Evolutionary conservation across 139 green algal species (phyloP), one percentile per base, ranked within the genome.

Genomic region (Pleodorina starrii): DNA sequence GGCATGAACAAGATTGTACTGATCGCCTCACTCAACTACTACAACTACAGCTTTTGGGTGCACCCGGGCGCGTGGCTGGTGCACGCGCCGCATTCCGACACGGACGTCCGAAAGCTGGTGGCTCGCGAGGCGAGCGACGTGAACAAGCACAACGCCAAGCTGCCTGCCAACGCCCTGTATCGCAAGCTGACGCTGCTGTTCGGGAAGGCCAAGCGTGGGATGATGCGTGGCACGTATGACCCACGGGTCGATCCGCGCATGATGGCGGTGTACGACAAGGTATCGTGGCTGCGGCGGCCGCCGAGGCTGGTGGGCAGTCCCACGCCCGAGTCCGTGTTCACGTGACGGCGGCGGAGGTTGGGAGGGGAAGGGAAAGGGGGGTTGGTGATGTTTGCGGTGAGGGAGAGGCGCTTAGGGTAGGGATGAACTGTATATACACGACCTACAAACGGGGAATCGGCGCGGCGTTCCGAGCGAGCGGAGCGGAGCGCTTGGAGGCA

Each of bases 1-100:
- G 89, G 89, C 66, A 76, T 92, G 89, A 92, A 92, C 59, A 90
- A 92, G 90, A 93, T 93, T 46, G 84, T 90, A 10, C 87, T 91
- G 25, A 89, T 93, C 42, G 90, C 90, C 16, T 74, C 54, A 16
- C 74, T 93, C 17, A 89, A 89, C 40, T 90, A 80, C 75, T 93
- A 91, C 90, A 88, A 86, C 66, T 89, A 86, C 83, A 89, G 48
- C 12, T 91, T 93, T 54, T 51, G 71, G 76, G 60, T 89, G 25
- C 76, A 91, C 77, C 84, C 87, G 1, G 4, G 1, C 43, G 84
- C 83, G 2, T 93, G 90, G 90, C 66, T 93, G n/a, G 83, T 91
- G 44, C 90, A 93, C 59, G 60, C 57, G 25, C 90, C 90, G 3
- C 90, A 93, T 43, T 38, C 46, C 3, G 90, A 91, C 75, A 90